A percentile compares a stretch with the other conserved stretches of the same genome.
These are phyloP conservation scores for Metarhizium rileyi DNA, from an alignment of 2,329 filamentous ascomycete genomes.

Conservation along the genomic window DNA sequence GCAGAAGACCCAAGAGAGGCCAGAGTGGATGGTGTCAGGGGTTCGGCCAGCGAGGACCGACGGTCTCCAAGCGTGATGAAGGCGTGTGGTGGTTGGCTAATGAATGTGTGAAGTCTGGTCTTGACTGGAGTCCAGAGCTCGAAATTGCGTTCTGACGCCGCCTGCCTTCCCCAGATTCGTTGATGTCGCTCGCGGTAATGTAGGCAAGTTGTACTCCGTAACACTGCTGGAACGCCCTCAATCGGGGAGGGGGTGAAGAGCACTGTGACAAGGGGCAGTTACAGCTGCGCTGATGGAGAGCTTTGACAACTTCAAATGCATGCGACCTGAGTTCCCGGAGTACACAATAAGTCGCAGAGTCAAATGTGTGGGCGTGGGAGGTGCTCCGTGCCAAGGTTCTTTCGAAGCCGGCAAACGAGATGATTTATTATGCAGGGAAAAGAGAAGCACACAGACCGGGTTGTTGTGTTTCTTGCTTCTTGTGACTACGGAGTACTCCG, in stretches of 20 bases:
- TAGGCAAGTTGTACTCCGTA: background rate
- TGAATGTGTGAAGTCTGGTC: background rate
- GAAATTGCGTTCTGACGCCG: conserved; percentile 4
- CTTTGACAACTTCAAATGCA: background rate
- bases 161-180: background rate
- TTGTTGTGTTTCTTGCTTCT: too few relatives aligned
- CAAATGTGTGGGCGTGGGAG: too few relatives aligned
- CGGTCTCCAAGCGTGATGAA: conserved; percentile 1
- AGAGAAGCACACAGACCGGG: background rate
- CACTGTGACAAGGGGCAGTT: background rate
- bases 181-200: background rate
- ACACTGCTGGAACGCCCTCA: background rate
- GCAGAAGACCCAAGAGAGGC: conserved; percentile 5
- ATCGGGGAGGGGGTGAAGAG: background rate
- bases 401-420: too few relatives aligned
- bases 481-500: too few relatives aligned
- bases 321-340: too few relatives aligned
- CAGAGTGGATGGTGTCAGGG: conserved; percentile 7
- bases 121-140: too few relatives aligned
- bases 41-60: conserved; percentile 3
- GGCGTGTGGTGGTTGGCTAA: conserved; percentile 3
- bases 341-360: too few relatives aligned
- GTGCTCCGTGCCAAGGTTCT: too few relatives aligned
- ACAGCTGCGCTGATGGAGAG: background rate
- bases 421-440: background rate